Evolutionary conservation across 2,329 filamentous ascomycete species (phyloP).

Genomic region (Dichotomopilus funicola): DNA sequence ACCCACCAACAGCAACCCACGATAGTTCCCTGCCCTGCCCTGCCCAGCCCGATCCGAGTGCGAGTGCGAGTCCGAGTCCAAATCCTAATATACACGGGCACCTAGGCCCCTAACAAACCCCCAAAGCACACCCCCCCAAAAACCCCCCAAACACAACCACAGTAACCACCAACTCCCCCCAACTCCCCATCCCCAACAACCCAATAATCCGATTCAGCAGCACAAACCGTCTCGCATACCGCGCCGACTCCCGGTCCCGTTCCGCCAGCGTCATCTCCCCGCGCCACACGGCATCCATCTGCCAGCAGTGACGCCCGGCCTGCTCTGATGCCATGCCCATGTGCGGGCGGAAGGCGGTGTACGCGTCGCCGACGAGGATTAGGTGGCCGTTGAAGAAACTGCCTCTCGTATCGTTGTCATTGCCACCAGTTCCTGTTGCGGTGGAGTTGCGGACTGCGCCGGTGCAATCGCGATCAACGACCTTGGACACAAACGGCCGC

Average conservation of each 20-base stretch:
- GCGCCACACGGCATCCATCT: conserved; percentile 32
- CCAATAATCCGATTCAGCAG: not conserved
- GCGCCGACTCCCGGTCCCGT: not conserved
- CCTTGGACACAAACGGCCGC: conserved; percentile 29
- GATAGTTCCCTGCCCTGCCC: too few species aligned
- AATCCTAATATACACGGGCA: not conserved
- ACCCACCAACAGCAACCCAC: too few species aligned
- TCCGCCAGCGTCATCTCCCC: not conserved
- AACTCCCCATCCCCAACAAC: not conserved
- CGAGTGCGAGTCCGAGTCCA: too few species aligned
- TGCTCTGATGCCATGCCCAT: conserved; percentile 41
- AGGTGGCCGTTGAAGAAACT: conserved; percentile 36
- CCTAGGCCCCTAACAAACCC: not conserved
- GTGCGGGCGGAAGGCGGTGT: conserved; percentile 41
- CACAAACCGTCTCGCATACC: not conserved
- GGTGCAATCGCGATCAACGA: too few species aligned
- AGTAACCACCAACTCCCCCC: not conserved
- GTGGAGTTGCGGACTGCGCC: too few species aligned
- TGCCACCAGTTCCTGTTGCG: conserved; percentile 37
- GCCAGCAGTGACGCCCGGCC: conserved; percentile 38
- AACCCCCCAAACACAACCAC: not conserved
- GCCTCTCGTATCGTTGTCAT: conserved; percentile 29
- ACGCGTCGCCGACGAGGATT: conserved; percentile 40
- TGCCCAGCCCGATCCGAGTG: too few species aligned
- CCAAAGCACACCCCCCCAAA: not conserved